These are phyloP conservation scores for Aspergillus sp. DNA, from an alignment of 2,329 filamentous ascomycete species.

Conservation along the genomic window DNA sequence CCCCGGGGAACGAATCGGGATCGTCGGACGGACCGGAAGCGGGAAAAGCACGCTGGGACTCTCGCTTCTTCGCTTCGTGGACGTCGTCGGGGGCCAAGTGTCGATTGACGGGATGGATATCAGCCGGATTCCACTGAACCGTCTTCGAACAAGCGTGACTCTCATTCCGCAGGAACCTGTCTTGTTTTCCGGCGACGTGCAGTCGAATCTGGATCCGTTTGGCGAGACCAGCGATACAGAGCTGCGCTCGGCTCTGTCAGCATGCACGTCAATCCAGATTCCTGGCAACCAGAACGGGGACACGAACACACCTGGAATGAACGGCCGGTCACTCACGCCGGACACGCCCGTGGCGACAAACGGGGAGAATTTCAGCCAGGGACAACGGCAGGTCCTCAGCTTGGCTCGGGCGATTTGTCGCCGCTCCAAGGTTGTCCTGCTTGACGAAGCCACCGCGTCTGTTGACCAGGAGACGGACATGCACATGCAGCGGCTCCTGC, in stretches of 20 bases:
- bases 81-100: conserved; percentile 43
- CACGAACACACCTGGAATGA: conserved; percentile 6
- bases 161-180: conserved; percentile 53
- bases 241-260: conserved; percentile 13
- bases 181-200: conserved; percentile 49
- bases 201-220: conserved; percentile 52
- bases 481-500: conserved; percentile 49
- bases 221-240: conserved; percentile 45
- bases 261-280: conserved; percentile 26
- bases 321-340: conserved; percentile 28
- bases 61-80: conserved; percentile 46
- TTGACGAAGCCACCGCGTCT: conserved; percentile 57
- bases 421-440: conserved; percentile 47
- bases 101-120: conserved; percentile 50
- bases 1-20: conserved; percentile 18
- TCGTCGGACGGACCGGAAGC: conserved; percentile 26
- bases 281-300: conserved; percentile 14
- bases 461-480: conserved; percentile 53
- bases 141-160: conserved; percentile 46
- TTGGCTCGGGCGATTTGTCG: conserved; percentile 53
- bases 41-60: conserved; percentile 37
- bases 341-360: conserved; percentile 48
- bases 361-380: conserved; percentile 39
- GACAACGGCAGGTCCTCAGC: conserved; percentile 54
- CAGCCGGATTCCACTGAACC: conserved; percentile 41